Base-by-base conservation (phyloP, 257 asterid species). In the Fraxinus anomala region DNA sequence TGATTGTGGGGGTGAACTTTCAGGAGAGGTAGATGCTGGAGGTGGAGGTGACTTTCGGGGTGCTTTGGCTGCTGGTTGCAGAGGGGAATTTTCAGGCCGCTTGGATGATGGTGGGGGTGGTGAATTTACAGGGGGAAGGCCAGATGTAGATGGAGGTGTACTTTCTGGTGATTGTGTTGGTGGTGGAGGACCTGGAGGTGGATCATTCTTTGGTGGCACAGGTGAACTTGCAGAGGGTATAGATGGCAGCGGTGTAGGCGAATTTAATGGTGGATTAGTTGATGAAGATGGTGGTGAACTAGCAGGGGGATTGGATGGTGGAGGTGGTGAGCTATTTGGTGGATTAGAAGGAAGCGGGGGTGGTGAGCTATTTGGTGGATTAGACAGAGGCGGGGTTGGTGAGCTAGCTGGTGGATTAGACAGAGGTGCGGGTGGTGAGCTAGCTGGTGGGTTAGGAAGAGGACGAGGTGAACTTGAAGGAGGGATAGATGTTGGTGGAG, bases 321-420 rank as follows among this genome's bases (percentile, higher is more conserved):
- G 85, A 44, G 84, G 87, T 26, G 81, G 67, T 6, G 82, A 69
- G 23, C 67, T 80, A 14, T 71, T 30, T 2, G 87, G 81, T 0
- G 84, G 71, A 36, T 11, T 21, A 5, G 82, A 21, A 44, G 1
- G 1, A 12, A 72, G 63, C 42, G 91, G 81, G 1, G 85, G 83
- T 37, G 85, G 73, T 5, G 47, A 31, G 70, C 59, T 76, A 63
- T 82, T 37, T 21, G 89, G 76, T 72, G 70, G 85, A 74, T 83
- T 80, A 4, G 90, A 87, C 3, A 88, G 81, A 39, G 82, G 80
- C 42, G 91, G 81, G 1, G 85, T 82, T 37, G 85, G 73, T 26
- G 28, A 26, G 28, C 28, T 26, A 26, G 28, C 28, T 26, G 28
- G 28, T 26, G 28, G 28, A 1, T 26, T 26, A 26, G 28, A 1